Conservation (phyloP, 768 basidiomycete species). For the Nevesoporus exiguus region DNA sequence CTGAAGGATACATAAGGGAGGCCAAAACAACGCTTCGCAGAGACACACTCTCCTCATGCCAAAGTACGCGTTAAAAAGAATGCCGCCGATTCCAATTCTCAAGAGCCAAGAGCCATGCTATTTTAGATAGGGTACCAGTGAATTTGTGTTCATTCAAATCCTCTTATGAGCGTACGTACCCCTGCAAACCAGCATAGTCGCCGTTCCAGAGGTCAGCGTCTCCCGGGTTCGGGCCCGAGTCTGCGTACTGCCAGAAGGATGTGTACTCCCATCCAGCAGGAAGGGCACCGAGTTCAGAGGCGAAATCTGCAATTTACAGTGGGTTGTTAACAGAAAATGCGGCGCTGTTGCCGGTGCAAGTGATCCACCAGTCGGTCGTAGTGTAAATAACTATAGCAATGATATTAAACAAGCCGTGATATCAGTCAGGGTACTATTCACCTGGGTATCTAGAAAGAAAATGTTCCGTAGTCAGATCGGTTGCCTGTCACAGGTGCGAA, state of each 20-base stretch:
- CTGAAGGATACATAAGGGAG: too few relatives aligned
- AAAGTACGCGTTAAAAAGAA: not conserved
- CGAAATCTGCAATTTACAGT: constrained; percentile 57
- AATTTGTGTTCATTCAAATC: not conserved
- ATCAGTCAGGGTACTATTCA: constrained; percentile 13
- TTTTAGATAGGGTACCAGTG: not conserved
- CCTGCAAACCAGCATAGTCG: constrained; percentile 39
- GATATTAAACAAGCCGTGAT: not conserved
- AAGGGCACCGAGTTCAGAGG: constrained; percentile 48
- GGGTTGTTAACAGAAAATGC: constrained; percentile 50
- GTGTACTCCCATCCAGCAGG: constrained; percentile 56
- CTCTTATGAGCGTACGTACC: constrained; percentile 24
- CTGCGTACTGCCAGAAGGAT: constrained; percentile 62
- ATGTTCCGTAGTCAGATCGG: not conserved
- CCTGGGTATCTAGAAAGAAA: constrained; percentile 39
- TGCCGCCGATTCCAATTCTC: too few relatives aligned
- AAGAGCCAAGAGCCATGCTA: constrained; percentile 18
- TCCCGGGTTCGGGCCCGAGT: constrained; percentile 53
- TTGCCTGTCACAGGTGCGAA: not conserved
- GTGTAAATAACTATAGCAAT: constrained; percentile 50
- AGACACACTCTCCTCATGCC: not conserved
- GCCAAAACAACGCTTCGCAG: too few relatives aligned
- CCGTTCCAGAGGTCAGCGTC: constrained; percentile 60
- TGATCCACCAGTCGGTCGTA: constrained; percentile 65
- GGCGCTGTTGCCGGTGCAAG: constrained; percentile 58